Base-by-base conservation (phyloP, 306 rosid genomes). In the Spatholobus suberectus region DNA sequence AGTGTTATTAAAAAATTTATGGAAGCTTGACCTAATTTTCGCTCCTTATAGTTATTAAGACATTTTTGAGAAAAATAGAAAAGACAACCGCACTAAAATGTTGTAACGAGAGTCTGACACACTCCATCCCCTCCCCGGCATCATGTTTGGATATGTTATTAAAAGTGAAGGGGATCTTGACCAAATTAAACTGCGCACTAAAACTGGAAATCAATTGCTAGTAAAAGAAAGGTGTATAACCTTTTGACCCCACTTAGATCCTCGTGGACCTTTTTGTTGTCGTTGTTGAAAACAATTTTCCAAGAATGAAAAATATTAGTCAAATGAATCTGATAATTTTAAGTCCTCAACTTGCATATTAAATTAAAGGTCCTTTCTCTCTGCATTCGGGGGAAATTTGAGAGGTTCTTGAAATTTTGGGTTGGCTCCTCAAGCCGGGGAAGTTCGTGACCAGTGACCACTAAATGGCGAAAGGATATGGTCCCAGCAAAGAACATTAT, bases 391-490 rank as follows among this genome's bases (percentile, higher is more conserved):
- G 26, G 2, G 38, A 27, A 21, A 46, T 5, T 44, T 55, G 51
- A 18, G 38, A n/a, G 82, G 70, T 46, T 5, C 12, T 61, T 24
- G 72, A 78, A 85, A 80, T 8, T 67, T 51, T 52, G 57, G 70
- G 89, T 88, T 89, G 88, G 91, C 86, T 89, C 92, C 92, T 79
- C 73, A 77, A 70, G 79, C 76, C 52, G 74, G 84, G 92, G 92
- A 88, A 87, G 85, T 62, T 63, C 15, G 44, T 21, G 67, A 24
- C 68, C 20, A 29, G 1, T 12, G 68, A 61, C 68, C 75, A 58
- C 68, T 35, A 26, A 59, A 40, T 23, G 44, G 44, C 37, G 24
- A 65, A 46, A 82, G 59, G 76, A 54, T 14, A 23, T 68, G 83
- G 51, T 9, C 69, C 88, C 85, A 74, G 69, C 83, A 24, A 27